These are phyloP conservation scores for Sergeia podlipaevii DNA, from an alignment of 208 protist genomes.

Conservation along the genomic window DNA sequence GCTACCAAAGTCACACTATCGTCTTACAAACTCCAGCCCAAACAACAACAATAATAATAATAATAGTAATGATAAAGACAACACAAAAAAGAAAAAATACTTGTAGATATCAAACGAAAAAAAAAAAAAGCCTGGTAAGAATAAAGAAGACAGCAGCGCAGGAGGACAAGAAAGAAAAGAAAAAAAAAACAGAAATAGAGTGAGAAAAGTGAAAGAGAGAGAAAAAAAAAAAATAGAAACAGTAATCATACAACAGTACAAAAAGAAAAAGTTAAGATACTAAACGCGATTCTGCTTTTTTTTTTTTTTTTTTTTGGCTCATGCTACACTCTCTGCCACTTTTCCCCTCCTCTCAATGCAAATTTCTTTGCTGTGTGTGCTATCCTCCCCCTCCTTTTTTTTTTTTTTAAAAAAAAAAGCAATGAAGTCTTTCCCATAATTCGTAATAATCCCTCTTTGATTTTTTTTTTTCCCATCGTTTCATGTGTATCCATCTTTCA, in stretches of 20 bases:
- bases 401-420: slow-evolving; percentile 4
- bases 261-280: background rate
- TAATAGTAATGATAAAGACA: slow-evolving; percentile 8
- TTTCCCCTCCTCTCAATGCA: slow-evolving; percentile 5
- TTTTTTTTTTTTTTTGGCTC: slow-evolving; percentile 5
- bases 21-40: no score
- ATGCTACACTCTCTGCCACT: slow-evolving; percentile 5
- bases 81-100: slow-evolving; percentile 6
- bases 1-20: no score
- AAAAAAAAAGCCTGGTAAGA: slow-evolving; percentile 9
- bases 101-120: slow-evolving; percentile 10
- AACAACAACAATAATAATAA: no score
- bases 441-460: slow-evolving; percentile 1
- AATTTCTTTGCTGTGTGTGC: slow-evolving; percentile 3
- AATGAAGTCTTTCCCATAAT: background rate
- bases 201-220: slow-evolving; percentile 7
- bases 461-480: slow-evolving; percentile 6
- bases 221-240: slow-evolving; percentile 8
- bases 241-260: slow-evolving; percentile 7
- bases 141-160: slow-evolving; percentile 9
- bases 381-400: slow-evolving; percentile 4
- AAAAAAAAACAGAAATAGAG: slow-evolving; percentile 9
- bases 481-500: slow-evolving; percentile 5
- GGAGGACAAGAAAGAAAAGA: slow-evolving; percentile 5
- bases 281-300: slow-evolving; percentile 1